These are phyloP conservation scores for Darksidea phi DNA, from an alignment of 495 filamentous ascomycete genomes.

Conservation along the genomic window DNA sequence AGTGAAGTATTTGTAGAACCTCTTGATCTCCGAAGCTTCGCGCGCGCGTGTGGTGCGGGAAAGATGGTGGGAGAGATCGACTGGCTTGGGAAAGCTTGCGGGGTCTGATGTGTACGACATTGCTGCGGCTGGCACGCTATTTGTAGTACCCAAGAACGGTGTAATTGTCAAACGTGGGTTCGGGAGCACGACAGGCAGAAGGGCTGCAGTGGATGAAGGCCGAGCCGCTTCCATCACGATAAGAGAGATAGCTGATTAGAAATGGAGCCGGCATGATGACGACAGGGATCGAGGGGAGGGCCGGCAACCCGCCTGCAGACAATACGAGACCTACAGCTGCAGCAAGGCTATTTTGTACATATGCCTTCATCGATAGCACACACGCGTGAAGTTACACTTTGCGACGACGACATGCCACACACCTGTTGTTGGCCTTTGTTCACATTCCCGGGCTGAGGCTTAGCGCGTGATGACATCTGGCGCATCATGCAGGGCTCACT, in stretches of 20 bases:
- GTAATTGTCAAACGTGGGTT: neutral
- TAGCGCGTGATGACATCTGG: neutral
- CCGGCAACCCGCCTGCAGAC: neutral
- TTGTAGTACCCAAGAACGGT: neutral
- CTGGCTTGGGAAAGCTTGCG: constrained; percentile 46
- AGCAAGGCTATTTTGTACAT: no score
- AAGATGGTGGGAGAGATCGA: constrained; percentile 78
- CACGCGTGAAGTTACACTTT: neutral
- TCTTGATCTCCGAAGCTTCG: constrained; percentile 64
- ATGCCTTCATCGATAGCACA: neutral
- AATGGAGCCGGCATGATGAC: constrained; percentile 18
- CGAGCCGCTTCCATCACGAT: no score
- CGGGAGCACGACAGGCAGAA: constrained; percentile 10
- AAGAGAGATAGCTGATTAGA: constrained; percentile 21
- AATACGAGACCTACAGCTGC: neutral
- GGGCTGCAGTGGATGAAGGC: neutral
- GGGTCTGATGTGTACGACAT: neutral
- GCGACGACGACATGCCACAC: neutral
- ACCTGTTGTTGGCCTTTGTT: neutral
- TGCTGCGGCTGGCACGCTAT: neutral
- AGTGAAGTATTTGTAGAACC: constrained; percentile 78
- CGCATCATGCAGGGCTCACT: neutral
- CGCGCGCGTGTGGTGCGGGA: constrained; percentile 66
- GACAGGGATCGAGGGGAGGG: neutral
- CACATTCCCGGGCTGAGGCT: neutral